Evolutionary conservation across 768 basidiomycete genomes (phyloP).

Genomic region (Phlebiopsis gigantea): DNA sequence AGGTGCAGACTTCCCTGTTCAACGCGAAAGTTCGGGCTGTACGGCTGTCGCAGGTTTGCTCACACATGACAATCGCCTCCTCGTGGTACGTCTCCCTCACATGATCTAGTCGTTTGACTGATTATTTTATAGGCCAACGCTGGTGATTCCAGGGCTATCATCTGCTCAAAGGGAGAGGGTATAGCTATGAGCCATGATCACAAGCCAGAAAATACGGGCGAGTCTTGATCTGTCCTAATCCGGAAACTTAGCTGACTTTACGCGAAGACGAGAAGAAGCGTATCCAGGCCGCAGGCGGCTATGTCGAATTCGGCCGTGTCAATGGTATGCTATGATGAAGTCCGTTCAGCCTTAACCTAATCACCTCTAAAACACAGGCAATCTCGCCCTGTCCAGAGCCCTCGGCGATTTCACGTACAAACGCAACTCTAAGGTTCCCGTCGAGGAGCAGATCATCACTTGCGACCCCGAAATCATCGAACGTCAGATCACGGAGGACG

Average conservation of each 20-base stretch:
- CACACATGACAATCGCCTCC: constrained; percentile 72
- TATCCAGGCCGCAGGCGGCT: constrained; percentile 89
- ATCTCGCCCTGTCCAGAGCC: constrained; percentile 91
- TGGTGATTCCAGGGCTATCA: constrained; percentile 90
- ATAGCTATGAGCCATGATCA: constrained; percentile 92
- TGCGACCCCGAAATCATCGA: constrained; percentile 86
- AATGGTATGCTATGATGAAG: constrained; percentile 58
- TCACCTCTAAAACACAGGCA: constrained; percentile 49
- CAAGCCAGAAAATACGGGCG: constrained; percentile 86
- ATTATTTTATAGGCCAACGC: constrained; percentile 78
- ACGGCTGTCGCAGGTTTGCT: constrained; percentile 89
- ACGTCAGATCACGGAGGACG: constrained; percentile 80
- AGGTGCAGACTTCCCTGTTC: constrained; percentile 71
- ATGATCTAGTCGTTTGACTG: neutral
- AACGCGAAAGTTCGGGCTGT: constrained; percentile 91
- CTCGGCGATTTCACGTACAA: constrained; percentile 99
- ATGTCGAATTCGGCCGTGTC: constrained; percentile 93
- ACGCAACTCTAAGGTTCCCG: constrained; percentile 74
- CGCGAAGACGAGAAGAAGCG: constrained; percentile 72
- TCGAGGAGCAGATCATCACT: constrained; percentile 93
- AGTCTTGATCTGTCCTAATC: constrained; percentile 24
- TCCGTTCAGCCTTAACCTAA: constrained; percentile 7
- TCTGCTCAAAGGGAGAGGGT: constrained; percentile 79
- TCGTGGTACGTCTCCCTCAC: constrained; percentile 52
- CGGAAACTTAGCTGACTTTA: constrained; percentile 11